phyloP scores from a whole-genome alignment of 2,329 filamentous ascomycete genomes.

The Xylariaceae sp. region DNA sequence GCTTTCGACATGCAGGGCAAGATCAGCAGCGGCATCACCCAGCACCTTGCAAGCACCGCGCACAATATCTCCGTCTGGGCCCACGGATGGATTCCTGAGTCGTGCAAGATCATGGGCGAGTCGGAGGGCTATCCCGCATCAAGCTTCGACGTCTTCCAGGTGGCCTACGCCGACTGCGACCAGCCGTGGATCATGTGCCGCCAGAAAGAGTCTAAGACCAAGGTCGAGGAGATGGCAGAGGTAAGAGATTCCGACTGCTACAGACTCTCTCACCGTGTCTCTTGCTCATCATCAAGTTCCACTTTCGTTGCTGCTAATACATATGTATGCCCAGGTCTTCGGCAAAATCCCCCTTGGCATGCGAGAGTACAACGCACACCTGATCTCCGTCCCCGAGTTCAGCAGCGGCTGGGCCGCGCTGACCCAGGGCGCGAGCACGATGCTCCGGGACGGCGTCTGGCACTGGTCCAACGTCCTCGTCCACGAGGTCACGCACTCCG shows the following conservation, averaged over 20 bases:
- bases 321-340: conserved; percentile 20
- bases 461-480: conserved; percentile 1
- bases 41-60: background rate
- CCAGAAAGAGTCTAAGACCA: conserved; percentile 20
- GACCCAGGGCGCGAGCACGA: background rate
- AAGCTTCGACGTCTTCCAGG: conserved; percentile 23
- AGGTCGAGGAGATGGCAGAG: conserved; percentile 20
- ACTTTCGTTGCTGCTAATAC: conserved; percentile 19
- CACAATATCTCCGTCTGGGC: conserved; percentile 11
- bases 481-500: conserved; percentile 20
- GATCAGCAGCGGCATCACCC: background rate
- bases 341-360: conserved; percentile 26
- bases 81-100: conserved; percentile 14
- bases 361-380: conserved; percentile 20
- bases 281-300: conserved; percentile 24
- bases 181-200: conserved; percentile 28
- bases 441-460: conserved; percentile 3
- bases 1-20: conserved; percentile 1
- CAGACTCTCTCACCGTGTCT: too few relatives aligned
- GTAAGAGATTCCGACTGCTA: too few relatives aligned
- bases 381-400: conserved; percentile 17
- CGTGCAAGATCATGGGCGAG: conserved; percentile 15
- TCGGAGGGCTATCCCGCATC: conserved; percentile 10
- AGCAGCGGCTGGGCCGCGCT: conserved; percentile 1
- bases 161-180: conserved; percentile 24